Base-by-base conservation (phyloP, 2,329 filamentous ascomycete species). In the Seiridium unicorne region DNA sequence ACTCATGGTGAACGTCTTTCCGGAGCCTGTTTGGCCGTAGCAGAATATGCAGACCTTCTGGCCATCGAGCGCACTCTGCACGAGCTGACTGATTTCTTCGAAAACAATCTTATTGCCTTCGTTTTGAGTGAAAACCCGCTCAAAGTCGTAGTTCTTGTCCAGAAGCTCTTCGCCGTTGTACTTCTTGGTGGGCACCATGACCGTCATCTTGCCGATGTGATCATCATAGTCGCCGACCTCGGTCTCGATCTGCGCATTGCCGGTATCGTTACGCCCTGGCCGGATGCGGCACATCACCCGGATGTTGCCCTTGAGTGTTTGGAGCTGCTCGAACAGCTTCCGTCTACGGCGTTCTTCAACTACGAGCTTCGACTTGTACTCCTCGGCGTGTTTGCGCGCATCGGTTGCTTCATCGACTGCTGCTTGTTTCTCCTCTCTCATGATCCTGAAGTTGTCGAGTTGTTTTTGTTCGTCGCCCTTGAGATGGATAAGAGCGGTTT, bases 21-120 rank as follows among this genome's bases (percentile, higher is more conserved):
- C 95, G 18, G 93, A 95, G 3, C 95, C 95, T 0, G 95, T 99
- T 75, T 99, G 95, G 48, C 95, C 95, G 71, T 99, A 99, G 72
- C 93, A 97, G 77, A 99, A 97, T 64, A 99, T 98, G 76, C 94
- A 98, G 56, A 99, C 95, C 67, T 98, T 99, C 79, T 97, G 99
- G 1, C 95, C 95, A 70, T 99, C 95, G 44, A 99, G 82, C 0
- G 96, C 95, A 67, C 92, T 96, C 76, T 99, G 95, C 1, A 99
- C 93, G 40, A 99, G 85, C 72, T 99, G 95, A 60, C 92, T 96
- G 71, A 98, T 98, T 72, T 99, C 95, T 59, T 91, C 92, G 72
- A 99, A 99, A 1, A 99, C 89, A 65, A 96, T 90, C 18, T 86
- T 82, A 71, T 99, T 99, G 66, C 89, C 84, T 1, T 89, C 87